Conservation (phyloP, 306 rosid species). For the Alnus rubra region DNA sequence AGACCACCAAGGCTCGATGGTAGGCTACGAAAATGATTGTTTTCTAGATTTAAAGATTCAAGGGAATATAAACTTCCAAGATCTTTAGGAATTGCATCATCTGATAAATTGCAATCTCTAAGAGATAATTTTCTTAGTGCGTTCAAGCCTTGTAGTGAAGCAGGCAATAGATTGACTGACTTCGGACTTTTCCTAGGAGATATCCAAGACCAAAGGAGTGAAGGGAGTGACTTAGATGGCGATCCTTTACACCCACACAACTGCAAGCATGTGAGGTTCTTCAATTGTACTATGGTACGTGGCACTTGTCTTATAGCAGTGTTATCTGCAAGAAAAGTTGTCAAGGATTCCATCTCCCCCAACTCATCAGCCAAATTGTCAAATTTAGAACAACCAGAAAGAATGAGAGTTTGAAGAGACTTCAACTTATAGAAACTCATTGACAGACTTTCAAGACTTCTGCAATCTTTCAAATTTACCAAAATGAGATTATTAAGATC, state of each 20-base stretch:
- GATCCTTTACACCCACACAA: slow-evolving; percentile 38
- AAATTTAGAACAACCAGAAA: slow-evolving; percentile 46
- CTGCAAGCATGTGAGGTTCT: slow-evolving; percentile 27
- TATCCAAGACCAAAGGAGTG: slow-evolving; percentile 32
- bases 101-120: slow-evolving; percentile 7
- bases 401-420: slow-evolving; percentile 36
- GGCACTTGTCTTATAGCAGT: slow-evolving; percentile 38
- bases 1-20: not conserved
- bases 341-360: slow-evolving; percentile 45
- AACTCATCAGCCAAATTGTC: slow-evolving; percentile 32
- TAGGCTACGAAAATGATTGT: not conserved
- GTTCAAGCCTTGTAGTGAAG: slow-evolving; percentile 23
- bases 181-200: slow-evolving; percentile 26
- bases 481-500: not conserved
- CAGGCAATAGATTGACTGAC: not conserved
- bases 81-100: slow-evolving; percentile 7
- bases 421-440: slow-evolving; percentile 26
- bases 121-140: not conserved
- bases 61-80: slow-evolving; percentile 2
- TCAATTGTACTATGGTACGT: slow-evolving; percentile 14
- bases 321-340: slow-evolving; percentile 36
- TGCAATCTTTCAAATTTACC: not conserved
- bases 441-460: slow-evolving; percentile 1
- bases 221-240: slow-evolving; percentile 28
- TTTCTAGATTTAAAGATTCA: not conserved